Evolutionary conservation across 2,329 filamentous ascomycete species (phyloP).

Genomic region (Dothiorella sarmentorum): DNA sequence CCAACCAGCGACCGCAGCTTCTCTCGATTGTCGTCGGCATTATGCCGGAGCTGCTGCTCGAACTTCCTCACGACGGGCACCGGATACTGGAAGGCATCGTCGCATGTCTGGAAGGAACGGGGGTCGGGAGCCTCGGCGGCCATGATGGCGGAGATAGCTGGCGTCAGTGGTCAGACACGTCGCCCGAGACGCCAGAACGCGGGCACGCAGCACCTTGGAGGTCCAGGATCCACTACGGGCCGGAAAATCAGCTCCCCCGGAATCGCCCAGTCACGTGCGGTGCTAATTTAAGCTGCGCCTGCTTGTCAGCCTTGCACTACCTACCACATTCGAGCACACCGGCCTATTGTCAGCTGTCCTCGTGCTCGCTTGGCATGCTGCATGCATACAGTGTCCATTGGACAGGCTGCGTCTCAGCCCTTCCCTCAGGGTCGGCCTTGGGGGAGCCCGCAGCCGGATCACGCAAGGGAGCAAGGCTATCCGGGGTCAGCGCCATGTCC

Average conservation of each 20-base stretch:
- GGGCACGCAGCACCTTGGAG: not conserved
- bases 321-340: not conserved
- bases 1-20: slow-evolving; percentile 65
- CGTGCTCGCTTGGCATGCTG: not conserved
- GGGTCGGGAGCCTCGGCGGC: slow-evolving; percentile 54
- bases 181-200: not conserved
- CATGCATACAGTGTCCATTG: not conserved
- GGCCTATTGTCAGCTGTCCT: not conserved
- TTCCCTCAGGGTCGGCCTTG: slow-evolving; percentile 5
- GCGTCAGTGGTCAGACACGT: slow-evolving; percentile 9
- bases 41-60: slow-evolving; percentile 61
- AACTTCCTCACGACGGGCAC: slow-evolving; percentile 60
- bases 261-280: not conserved
- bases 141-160: slow-evolving; percentile 35
- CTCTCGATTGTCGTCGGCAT: slow-evolving; percentile 61
- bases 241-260: not conserved
- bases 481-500: not conserved
- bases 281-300: not conserved
- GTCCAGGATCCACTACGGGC: not conserved
- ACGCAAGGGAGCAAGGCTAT: slow-evolving; percentile 1
- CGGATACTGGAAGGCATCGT: slow-evolving; percentile 65
- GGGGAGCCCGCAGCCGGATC: slow-evolving; percentile 1
- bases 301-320: slow-evolving; percentile 4
- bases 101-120: slow-evolving; percentile 57
- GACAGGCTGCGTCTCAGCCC: not conserved